These are phyloP conservation scores for Trichophyton simii DNA, from an alignment of 2,329 filamentous ascomycete genomes.

Conservation along the genomic window DNA sequence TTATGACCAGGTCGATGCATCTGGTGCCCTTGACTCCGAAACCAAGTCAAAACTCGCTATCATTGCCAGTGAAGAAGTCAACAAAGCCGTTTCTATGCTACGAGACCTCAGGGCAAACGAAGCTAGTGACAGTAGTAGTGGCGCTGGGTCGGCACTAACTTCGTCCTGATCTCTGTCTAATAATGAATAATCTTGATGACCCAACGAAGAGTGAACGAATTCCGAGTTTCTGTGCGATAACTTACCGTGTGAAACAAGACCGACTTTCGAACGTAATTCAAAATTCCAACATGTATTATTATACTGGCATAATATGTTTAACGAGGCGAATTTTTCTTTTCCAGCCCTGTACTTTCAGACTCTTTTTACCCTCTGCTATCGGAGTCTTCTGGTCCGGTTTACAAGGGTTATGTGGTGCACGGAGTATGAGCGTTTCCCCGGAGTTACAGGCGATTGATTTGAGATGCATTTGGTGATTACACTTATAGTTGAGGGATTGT, in stretches of 20 bases:
- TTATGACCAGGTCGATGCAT: conserved; percentile 53
- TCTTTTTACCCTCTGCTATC: background rate
- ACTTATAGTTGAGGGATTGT: background rate
- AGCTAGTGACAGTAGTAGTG: conserved; percentile 12
- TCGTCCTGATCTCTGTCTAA: background rate
- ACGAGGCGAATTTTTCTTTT: background rate
- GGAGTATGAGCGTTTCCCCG: background rate
- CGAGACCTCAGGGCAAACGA: conserved; percentile 15
- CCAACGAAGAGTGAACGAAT: background rate
- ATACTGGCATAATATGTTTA: background rate
- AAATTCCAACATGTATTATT: background rate
- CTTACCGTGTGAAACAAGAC: background rate
- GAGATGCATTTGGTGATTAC: background rate
- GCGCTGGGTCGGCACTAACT: conserved; percentile 4
- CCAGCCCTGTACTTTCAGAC: background rate
- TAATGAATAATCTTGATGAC: conserved; percentile 6
- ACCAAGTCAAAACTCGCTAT: conserved; percentile 60
- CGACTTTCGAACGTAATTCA: background rate
- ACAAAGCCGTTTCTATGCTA: conserved; percentile 49
- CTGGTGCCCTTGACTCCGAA: conserved; percentile 46
- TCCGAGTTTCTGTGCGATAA: background rate
- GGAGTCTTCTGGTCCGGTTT: background rate
- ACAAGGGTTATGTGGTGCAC: background rate
- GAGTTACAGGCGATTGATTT: background rate
- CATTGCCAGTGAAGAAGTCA: conserved; percentile 66